Evolutionary conservation across 768 basidiomycete species (phyloP).

Genomic region (Dacryopinax spathularia): DNA sequence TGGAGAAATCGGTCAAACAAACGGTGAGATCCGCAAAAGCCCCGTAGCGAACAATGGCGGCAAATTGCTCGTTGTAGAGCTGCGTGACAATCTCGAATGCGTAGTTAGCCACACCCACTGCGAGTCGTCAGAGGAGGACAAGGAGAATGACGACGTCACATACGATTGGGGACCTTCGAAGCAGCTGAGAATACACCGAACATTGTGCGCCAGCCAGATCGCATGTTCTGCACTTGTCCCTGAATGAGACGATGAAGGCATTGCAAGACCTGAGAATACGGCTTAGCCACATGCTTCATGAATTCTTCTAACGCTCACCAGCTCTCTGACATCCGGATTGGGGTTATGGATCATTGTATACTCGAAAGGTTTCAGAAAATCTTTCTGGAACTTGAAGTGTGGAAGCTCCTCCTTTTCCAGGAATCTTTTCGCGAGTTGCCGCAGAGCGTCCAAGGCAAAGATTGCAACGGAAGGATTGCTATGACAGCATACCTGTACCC

Average conservation of each 20-base stretch:
- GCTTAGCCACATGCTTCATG: background rate
- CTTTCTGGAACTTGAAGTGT: conserved; percentile 98
- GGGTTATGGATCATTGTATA: conserved; percentile 94
- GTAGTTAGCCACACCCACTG: conserved; percentile 80
- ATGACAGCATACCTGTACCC: conserved; percentile 85
- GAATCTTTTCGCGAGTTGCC: conserved; percentile 96
- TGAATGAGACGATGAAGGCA: conserved; percentile 99
- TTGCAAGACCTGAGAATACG: conserved; percentile 60
- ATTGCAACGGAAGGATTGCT: conserved; percentile 92
- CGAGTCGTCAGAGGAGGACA: background rate
- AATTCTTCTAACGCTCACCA: conserved; percentile 41
- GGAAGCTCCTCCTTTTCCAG: conserved; percentile 95
- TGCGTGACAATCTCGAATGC: conserved; percentile 93
- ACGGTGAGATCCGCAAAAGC: conserved; percentile 92
- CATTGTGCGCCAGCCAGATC: conserved; percentile 99
- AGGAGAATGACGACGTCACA: conserved; percentile 13
- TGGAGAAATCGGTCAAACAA: conserved; percentile 98
- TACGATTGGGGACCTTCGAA: conserved; percentile 79
- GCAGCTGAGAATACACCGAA: conserved; percentile 97
- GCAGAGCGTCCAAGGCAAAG: conserved; percentile 90
- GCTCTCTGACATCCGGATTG: conserved; percentile 89
- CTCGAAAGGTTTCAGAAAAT: conserved; percentile 95
- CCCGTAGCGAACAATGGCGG: conserved; percentile 80
- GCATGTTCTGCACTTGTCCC: conserved; percentile 82
- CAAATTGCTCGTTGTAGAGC: conserved; percentile 81